These are phyloP conservation scores for Aspergillus caelatus DNA, from an alignment of 2,329 filamentous ascomycete genomes.

Conservation along the genomic window DNA sequence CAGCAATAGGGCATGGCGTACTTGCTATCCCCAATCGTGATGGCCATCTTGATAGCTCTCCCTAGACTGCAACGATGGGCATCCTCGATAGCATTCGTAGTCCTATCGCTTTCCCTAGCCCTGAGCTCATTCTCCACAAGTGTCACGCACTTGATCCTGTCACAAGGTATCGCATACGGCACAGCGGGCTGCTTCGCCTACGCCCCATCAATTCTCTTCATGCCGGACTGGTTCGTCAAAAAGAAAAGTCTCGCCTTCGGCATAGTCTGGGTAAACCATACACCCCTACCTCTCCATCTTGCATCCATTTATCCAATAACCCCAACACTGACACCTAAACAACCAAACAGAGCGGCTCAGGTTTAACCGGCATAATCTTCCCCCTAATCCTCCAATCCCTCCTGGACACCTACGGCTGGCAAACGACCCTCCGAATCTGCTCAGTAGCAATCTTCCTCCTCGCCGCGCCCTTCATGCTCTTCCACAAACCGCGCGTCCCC, in stretches of 20 bases:
- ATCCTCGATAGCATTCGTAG: constrained; percentile 22
- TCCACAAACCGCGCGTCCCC: constrained; percentile 48
- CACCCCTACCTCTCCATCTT: not conserved
- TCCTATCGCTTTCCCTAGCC: constrained; percentile 29
- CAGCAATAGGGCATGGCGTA: constrained; percentile 27
- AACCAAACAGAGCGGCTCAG: constrained; percentile 37
- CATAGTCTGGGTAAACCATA: constrained; percentile 41
- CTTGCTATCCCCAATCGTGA: constrained; percentile 25
- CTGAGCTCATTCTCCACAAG: constrained; percentile 29
- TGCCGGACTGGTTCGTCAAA: constrained; percentile 57
- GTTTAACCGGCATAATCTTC: constrained; percentile 47
- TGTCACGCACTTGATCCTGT: constrained; percentile 28
- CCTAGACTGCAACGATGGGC: constrained; percentile 24
- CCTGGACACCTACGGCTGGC: constrained; percentile 46
- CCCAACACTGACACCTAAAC: not conserved
- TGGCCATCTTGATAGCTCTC: constrained; percentile 24
- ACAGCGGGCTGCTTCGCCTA: constrained; percentile 53
- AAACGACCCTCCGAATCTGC: constrained; percentile 49
- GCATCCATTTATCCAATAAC: not conserved
- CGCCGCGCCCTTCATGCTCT: constrained; percentile 31
- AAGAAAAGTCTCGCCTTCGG: constrained; percentile 49
- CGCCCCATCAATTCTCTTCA: constrained; percentile 49
- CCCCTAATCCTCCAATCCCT: constrained; percentile 50
- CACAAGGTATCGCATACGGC: constrained; percentile 39
- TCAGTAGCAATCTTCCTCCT: constrained; percentile 34